These are phyloP conservation scores for Leccinum idahoense DNA, from an alignment of 1,284 basidiomycete genomes.

Conservation along the genomic window DNA sequence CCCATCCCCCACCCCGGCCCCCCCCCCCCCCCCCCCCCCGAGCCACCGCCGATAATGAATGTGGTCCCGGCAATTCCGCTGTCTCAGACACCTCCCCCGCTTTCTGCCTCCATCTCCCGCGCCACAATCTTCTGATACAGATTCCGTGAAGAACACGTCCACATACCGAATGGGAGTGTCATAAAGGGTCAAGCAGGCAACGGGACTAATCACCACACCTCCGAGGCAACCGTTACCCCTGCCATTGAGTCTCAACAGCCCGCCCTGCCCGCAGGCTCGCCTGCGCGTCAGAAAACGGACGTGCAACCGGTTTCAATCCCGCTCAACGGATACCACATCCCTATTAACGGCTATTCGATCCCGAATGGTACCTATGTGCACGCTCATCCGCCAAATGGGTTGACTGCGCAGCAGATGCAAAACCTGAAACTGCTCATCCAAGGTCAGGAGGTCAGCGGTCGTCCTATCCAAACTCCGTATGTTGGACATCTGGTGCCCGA, in stretches of 20 bases:
- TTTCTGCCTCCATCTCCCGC: constrained; percentile 24
- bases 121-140: constrained; percentile 19
- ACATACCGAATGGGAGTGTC: constrained; percentile 17
- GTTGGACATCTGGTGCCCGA: constrained; percentile 32
- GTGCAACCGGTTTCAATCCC: constrained; percentile 31
- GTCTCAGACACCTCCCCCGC: no score
- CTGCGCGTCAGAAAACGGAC: constrained; percentile 43
- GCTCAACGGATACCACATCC: constrained; percentile 43
- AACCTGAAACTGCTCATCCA: constrained; percentile 46
- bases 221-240: constrained; percentile 16
- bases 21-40: no score
- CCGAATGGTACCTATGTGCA: constrained; percentile 32
- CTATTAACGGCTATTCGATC: constrained; percentile 39
- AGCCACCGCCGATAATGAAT: no score
- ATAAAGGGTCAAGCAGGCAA: constrained; percentile 26
- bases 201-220: constrained; percentile 27
- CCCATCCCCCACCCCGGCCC: no score
- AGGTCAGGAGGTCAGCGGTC: constrained; percentile 35
- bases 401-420: constrained; percentile 53
- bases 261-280: constrained; percentile 13
- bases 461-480: constrained; percentile 30
- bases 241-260: constrained; percentile 19
- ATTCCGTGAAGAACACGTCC: constrained; percentile 16
- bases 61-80: no score
- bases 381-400: constrained; percentile 29